Evolutionary conservation across 805 yeast genomes (phyloP), one percentile per base, ranked within the genome.

Genomic region (Komagataella pastoris): DNA sequence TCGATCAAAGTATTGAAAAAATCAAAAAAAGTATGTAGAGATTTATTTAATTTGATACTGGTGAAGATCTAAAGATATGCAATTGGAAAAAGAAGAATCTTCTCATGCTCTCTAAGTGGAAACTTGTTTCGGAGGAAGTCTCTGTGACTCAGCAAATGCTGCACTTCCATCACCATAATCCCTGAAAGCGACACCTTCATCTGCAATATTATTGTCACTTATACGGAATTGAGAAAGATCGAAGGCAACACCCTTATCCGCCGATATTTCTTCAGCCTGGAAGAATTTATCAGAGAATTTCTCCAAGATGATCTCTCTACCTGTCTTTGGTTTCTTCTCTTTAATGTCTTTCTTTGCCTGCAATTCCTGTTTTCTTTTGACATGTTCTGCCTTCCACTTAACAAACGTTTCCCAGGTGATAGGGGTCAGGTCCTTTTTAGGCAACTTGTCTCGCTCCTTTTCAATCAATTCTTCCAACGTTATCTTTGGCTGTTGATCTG

Each of bases 401-500:
- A 75, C 75, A 65, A 93, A 93, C 14, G 90, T 66, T 54, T 84
- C 89, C 23, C 80, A 70, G 1, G 95, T 90, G 55, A 95, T 88
- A 36, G 97, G 97, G 1, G 97, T 91, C 62, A 85, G 73, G 49
- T 76, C 77, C 12, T 74, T 75, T 65, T 74, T 76, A 60, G 95
- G 95, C 63, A 93, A 73, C 65, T 81, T 82, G 55, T 80, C 84
- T 70, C 97, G 83, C 69, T 90, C 99, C 53, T 91, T 81, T 65
- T 95, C 99, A 57, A 93, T 78, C 65, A 93, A 93, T 55, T 95
- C 99, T 68, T 93, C 99, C 61, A 93, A 74, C 0, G 98, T 88
- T 61, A 95, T 86, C 73, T 85, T 84, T 51, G 96, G 96, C 61
- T 86, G 88, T 52, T 78, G 73, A 51, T 88, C 96, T 21, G 80